phyloP scores from a whole-genome alignment of 1,284 basidiomycete species.

The Fereydounia khargensis region DNA sequence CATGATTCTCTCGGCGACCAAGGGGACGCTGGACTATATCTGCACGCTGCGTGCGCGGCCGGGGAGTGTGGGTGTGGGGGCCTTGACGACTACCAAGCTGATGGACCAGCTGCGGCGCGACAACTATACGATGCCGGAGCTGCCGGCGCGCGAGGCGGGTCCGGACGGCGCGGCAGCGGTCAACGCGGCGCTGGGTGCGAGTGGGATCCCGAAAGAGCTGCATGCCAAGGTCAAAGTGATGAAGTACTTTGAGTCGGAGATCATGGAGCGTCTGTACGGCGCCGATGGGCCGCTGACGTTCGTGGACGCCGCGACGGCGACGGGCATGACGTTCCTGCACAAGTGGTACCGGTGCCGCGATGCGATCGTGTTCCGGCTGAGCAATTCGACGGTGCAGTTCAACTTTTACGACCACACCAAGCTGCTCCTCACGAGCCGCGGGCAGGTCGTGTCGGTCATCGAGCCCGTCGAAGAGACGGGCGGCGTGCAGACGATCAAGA shows the following conservation, averaged over 20 bases:
- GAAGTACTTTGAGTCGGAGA: conserved; percentile 52
- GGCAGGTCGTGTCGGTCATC: conserved; percentile 78
- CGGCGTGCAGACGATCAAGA: conserved; percentile 76
- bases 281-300: conserved; percentile 75
- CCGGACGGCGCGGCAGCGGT: not conserved
- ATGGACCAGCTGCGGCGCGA: conserved; percentile 43
- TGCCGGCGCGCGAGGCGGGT: not conserved
- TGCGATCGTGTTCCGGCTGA: conserved; percentile 92
- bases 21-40: conserved; percentile 63
- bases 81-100: too few species aligned
- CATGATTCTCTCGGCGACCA: conserved; percentile 77
- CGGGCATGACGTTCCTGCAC: conserved; percentile 90
- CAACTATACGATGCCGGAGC: conserved; percentile 29
- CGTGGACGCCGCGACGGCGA: conserved; percentile 71
- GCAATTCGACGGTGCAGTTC: conserved; percentile 92
- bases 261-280: conserved; percentile 54
- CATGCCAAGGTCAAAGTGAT: conserved; percentile 45
- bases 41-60: conserved; percentile 22
- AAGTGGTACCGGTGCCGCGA: conserved; percentile 95
- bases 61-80: too few species aligned
- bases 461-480: conserved; percentile 60
- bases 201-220: conserved; percentile 31
- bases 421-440: conserved; percentile 78
- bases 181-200: conserved; percentile 2
- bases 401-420: conserved; percentile 99